These are phyloP conservation scores for Neonectria sp. DNA, from an alignment of 2,329 filamentous ascomycete genomes.

Conservation along the genomic window DNA sequence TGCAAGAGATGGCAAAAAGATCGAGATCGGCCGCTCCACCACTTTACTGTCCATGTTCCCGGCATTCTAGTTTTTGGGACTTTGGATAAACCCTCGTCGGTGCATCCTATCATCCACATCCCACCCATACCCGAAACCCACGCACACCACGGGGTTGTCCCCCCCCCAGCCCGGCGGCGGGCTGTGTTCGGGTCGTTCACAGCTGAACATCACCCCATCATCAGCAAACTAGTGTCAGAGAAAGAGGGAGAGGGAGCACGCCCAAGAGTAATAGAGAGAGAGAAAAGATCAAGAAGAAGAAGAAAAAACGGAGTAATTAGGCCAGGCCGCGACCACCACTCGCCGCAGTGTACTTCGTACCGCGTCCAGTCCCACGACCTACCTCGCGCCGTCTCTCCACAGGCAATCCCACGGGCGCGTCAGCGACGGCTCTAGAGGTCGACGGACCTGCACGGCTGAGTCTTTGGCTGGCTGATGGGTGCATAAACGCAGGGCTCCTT, in stretches of 20 bases:
- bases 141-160: conserved; percentile 9
- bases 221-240: neutral
- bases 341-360: neutral
- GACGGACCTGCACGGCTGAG: conserved; percentile 10
- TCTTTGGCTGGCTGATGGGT: conserved; percentile 30
- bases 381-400: conserved; percentile 17
- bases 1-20: neutral
- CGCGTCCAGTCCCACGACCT: neutral
- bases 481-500: conserved; percentile 29
- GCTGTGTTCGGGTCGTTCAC: neutral
- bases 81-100: conserved; percentile 21
- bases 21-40: conserved; percentile 25
- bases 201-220: conserved; percentile 1
- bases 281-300: neutral
- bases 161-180: neutral
- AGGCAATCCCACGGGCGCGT: conserved; percentile 24
- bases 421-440: conserved; percentile 4
- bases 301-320: neutral
- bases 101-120: neutral
- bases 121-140: conserved; percentile 22
- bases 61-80: conserved; percentile 18
- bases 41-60: neutral
- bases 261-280: neutral
- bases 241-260: neutral
- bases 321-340: neutral